Conservation (phyloP, 2,329 filamentous ascomycete genomes). For the Trichoderma asperellum region DNA sequence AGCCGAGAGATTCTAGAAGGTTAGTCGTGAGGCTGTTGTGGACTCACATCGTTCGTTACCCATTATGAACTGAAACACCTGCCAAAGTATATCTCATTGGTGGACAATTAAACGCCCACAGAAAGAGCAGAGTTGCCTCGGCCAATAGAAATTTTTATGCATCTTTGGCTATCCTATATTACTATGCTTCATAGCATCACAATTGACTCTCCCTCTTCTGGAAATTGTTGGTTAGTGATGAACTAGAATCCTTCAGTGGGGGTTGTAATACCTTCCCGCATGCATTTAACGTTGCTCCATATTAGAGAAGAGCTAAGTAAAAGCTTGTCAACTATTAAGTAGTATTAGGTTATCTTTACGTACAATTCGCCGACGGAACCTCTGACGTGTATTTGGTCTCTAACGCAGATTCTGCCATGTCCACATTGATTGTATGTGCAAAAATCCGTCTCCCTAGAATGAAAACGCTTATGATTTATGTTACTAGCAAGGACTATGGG, state of each 20-base stretch:
- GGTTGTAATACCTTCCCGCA: background rate
- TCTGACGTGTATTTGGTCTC: background rate
- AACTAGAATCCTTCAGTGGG: no score
- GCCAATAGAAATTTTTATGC: background rate
- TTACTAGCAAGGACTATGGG: background rate
- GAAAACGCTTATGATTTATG: background rate
- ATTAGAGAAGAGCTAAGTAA: background rate
- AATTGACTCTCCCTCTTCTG: background rate
- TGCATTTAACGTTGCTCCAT: conserved; percentile 13
- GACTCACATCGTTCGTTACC: background rate
- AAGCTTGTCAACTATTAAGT: background rate
- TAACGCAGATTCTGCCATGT: background rate
- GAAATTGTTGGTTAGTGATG: background rate
- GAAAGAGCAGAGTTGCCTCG: background rate
- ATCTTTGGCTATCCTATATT: background rate
- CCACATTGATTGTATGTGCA: background rate
- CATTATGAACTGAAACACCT: background rate
- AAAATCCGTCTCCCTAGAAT: background rate
- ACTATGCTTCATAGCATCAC: background rate
- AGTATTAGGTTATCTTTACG: background rate
- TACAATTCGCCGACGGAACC: background rate
- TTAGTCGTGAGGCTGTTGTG: background rate
- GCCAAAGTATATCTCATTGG: background rate
- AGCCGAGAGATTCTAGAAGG: background rate
- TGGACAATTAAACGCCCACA: background rate